A percentile compares a stretch with the other conserved stretches of the same genome.
Evolutionary conservation across 257 asterid species (phyloP).

Genomic region (Rauvolfia tetraphylla): DNA sequence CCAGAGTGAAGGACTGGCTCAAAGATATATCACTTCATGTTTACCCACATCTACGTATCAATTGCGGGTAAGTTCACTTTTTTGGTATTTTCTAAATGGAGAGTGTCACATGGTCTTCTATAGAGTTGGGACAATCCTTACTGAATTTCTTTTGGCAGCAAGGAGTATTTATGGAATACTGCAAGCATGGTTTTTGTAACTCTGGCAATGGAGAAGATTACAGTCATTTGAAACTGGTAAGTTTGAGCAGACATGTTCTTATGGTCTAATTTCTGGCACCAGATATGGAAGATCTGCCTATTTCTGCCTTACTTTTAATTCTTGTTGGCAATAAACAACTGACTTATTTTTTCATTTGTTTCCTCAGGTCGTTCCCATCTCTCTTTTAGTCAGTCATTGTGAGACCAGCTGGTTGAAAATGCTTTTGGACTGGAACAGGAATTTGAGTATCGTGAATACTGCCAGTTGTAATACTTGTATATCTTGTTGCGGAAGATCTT

Average conservation of each 20-base stretch:
- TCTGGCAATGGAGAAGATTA: constrained; percentile 33
- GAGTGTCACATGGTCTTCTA: not conserved
- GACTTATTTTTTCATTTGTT: not conserved
- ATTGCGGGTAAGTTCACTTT: constrained; percentile 43
- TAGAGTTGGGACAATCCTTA: constrained; percentile 12
- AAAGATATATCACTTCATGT: constrained; percentile 49
- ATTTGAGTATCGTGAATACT: constrained; percentile 26
- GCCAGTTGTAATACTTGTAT: constrained; percentile 21
- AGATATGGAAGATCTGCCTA: not conserved
- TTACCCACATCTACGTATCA: constrained; percentile 52
- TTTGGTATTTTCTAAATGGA: constrained; percentile 10
- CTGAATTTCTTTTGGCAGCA: constrained; percentile 43
- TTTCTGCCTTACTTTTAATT: not conserved
- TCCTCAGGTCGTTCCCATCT: constrained; percentile 72
- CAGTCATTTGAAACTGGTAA: constrained; percentile 65
- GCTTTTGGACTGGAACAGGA: constrained; percentile 27
- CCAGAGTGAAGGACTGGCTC: constrained; percentile 88
- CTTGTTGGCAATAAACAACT: not conserved
- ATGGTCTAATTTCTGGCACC: not conserved
- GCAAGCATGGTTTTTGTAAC: constrained; percentile 58
- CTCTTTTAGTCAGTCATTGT: constrained; percentile 52
- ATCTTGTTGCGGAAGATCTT: constrained; percentile 54
- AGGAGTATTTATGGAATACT: constrained; percentile 67
- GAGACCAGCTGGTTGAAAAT: constrained; percentile 56
- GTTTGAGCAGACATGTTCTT: constrained; percentile 18